Percentiles rank a stretch among this genome's conserved stretches.
phyloP scores from a whole-genome alignment of 163 green algal species.

The Coccomyxa subellipsoidea region DNA sequence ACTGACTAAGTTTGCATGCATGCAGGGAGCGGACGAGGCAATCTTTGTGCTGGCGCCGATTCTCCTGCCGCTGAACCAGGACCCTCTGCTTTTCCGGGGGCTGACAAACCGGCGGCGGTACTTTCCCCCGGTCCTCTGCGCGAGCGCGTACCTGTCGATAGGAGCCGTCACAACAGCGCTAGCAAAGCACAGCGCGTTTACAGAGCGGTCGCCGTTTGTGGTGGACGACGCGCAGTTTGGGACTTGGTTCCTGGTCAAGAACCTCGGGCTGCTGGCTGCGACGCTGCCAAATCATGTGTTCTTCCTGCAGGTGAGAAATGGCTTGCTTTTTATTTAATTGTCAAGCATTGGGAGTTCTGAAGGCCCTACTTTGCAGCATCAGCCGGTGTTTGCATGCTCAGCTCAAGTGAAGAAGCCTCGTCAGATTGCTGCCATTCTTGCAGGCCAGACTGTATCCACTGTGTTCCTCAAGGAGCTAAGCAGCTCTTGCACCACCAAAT shows the following conservation, averaged over 20 bases:
- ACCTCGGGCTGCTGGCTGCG: neutral
- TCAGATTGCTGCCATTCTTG: neutral
- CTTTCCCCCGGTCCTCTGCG: conserved; percentile 2
- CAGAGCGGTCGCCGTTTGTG: conserved; percentile 1
- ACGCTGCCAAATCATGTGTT: conserved; percentile 8
- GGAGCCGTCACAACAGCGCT: neutral
- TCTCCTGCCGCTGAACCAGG: conserved; percentile 77
- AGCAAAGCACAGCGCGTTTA: too few relatives aligned
- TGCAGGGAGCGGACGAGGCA: conserved; percentile 15
- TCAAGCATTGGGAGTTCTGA: too few relatives aligned
- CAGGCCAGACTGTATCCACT: neutral
- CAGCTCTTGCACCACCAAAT: too few relatives aligned
- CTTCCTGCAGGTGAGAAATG: conserved; percentile 4
- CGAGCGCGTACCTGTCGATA: neutral
- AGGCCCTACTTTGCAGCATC: too few relatives aligned
- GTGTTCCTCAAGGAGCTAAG: neutral
- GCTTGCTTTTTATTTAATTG: too few relatives aligned
- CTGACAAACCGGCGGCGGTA: conserved; percentile 22
- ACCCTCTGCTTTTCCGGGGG: conserved; percentile 24
- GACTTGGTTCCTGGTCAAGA: conserved; percentile 8
- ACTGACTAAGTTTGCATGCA: too few relatives aligned
- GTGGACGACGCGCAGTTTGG: neutral
- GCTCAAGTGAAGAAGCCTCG: too few relatives aligned
- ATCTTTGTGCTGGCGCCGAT: conserved; percentile 82
- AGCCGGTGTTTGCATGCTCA: too few relatives aligned